These are phyloP conservation scores for Dothistroma septosporum DNA, from an alignment of 2,329 filamentous ascomycete species.

Conservation along the genomic window DNA sequence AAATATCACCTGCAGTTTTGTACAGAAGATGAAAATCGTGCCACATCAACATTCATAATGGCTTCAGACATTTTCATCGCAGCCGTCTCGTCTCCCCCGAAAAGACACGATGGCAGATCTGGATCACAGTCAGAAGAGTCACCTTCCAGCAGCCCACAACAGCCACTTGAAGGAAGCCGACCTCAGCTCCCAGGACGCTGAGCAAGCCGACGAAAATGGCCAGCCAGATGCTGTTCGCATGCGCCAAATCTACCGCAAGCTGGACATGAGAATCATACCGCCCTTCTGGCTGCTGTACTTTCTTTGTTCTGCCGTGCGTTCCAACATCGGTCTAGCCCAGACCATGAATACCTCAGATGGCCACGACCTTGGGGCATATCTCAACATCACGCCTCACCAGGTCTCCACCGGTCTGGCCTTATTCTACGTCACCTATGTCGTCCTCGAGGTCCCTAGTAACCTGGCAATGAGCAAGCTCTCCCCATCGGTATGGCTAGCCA, in stretches of 20 bases:
- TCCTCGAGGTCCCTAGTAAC: slow-evolving; percentile 86
- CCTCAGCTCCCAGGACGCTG: slow-evolving; percentile 6
- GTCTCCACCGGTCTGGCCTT: slow-evolving; percentile 79
- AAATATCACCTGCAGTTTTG: not conserved
- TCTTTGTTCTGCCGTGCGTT: slow-evolving; percentile 84
- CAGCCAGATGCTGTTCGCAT: slow-evolving; percentile 9
- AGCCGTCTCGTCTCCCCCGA: not conserved
- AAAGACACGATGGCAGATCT: not conserved
- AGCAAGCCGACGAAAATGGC: slow-evolving; percentile 6
- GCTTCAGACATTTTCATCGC: not conserved
- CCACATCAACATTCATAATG: not conserved
- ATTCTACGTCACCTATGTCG: slow-evolving; percentile 88
- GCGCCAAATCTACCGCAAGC: slow-evolving; percentile 23
- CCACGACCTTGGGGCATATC: slow-evolving; percentile 70
- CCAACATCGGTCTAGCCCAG: slow-evolving; percentile 88
- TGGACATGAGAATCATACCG: slow-evolving; percentile 37
- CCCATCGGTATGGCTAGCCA: slow-evolving; percentile 85
- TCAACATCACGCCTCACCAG: slow-evolving; percentile 68
- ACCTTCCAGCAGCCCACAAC: not conserved
- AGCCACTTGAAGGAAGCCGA: slow-evolving; percentile 11
- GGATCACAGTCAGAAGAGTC: not conserved
- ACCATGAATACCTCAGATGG: slow-evolving; percentile 74
- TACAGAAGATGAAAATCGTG: not conserved
- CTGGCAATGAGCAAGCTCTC: slow-evolving; percentile 81
- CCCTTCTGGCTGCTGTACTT: slow-evolving; percentile 92